Evolutionary conservation across 2,329 filamentous ascomycete genomes (phyloP).

Genomic region (Chrysoporthe austroafricana): DNA sequence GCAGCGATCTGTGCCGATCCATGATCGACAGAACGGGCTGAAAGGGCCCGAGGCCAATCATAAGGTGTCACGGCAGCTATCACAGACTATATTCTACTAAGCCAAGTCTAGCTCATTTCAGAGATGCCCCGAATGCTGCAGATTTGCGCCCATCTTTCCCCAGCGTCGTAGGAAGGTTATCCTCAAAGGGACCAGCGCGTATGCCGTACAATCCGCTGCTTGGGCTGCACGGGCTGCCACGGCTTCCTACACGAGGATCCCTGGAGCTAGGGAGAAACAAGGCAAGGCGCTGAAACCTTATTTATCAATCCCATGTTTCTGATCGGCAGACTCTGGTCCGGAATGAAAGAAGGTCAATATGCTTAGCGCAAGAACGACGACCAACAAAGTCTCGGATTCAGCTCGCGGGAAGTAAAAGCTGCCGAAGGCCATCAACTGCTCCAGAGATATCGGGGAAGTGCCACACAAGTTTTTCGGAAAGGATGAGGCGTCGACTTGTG

Average conservation of each 20-base stretch:
- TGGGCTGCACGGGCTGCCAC: no score
- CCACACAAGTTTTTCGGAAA: background rate
- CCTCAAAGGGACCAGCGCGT: background rate
- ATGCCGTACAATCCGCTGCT: background rate
- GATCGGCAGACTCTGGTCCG: background rate
- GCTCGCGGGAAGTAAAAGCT: background rate
- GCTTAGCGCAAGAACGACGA: background rate
- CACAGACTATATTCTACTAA: background rate
- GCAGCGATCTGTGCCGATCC: background rate
- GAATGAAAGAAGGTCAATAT: background rate
- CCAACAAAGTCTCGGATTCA: background rate
- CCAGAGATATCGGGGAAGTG: background rate
- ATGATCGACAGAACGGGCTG: background rate
- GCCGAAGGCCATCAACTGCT: no score
- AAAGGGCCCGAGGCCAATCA: background rate
- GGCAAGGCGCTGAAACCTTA: background rate
- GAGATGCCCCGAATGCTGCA: constrained; percentile 4
- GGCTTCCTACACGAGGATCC: no score
- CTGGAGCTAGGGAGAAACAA: no score
- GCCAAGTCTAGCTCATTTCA: background rate
- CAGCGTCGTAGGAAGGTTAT: background rate
- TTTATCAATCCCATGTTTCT: background rate
- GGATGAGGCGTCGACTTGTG: background rate
- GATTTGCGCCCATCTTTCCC: background rate
- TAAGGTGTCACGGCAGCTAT: background rate